Percentiles rank a stretch among this genome's conserved stretches.
Evolutionary conservation across 1,284 basidiomycete genomes (phyloP).

Genomic region (Coniophora puteana): DNA sequence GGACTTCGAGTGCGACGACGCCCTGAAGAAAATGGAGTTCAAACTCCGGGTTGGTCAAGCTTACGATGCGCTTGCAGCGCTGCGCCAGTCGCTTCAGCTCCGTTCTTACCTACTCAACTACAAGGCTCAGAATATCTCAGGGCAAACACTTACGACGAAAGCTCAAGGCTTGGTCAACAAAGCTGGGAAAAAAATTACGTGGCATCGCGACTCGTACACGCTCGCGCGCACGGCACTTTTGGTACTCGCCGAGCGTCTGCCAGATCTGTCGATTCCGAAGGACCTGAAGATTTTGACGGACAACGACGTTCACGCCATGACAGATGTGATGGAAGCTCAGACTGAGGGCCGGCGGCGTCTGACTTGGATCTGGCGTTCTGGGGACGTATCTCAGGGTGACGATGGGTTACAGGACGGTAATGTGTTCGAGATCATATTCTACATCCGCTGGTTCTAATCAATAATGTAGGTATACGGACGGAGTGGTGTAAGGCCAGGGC

Average conservation of each 20-base stretch:
- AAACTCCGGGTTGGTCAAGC: conserved; percentile 6
- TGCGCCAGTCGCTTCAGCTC: conserved; percentile 2
- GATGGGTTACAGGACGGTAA: neutral
- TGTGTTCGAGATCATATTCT: neutral
- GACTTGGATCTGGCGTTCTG: neutral
- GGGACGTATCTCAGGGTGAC: neutral
- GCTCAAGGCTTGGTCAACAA: neutral
- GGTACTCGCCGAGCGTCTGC: neutral
- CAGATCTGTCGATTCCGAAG: neutral
- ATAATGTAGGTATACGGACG: neutral
- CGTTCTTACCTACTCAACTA: conserved; percentile 5
- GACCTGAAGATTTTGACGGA: neutral
- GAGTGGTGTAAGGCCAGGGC: neutral
- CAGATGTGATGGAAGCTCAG: neutral
- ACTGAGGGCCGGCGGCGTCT: neutral
- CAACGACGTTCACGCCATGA: neutral
- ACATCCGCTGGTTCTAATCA: neutral
- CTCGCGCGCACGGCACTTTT: neutral
- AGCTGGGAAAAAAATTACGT: neutral
- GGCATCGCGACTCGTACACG: neutral
- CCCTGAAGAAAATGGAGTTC: neutral
- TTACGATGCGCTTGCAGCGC: conserved; percentile 3
- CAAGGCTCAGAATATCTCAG: conserved; percentile 6
- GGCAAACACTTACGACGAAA: neutral
- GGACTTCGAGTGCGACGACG: neutral